These are phyloP conservation scores for Xylariales sp. DNA, from an alignment of 2,329 filamentous ascomycete genomes.

Conservation along the genomic window DNA sequence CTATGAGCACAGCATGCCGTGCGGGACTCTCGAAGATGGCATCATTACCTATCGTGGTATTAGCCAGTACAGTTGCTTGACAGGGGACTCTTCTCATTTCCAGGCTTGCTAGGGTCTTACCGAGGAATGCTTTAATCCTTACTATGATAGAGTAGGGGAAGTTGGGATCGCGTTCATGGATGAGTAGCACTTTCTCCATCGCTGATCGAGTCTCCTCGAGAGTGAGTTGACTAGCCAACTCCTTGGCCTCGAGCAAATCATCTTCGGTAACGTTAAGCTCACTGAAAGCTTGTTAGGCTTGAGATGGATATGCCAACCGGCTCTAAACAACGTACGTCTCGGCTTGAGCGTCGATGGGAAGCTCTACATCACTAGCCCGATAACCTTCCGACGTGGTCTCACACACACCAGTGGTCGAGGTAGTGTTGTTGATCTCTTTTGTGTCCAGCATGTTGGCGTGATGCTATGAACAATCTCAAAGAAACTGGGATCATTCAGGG, in stretches of 20 bases:
- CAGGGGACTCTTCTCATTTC: no score
- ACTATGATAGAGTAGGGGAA: slow-evolving; percentile 37
- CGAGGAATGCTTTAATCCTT: slow-evolving; percentile 35
- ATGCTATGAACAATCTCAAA: neutral
- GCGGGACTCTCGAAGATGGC: slow-evolving; percentile 40
- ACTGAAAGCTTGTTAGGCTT: slow-evolving; percentile 7
- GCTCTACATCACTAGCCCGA: slow-evolving; percentile 4
- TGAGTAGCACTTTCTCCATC: slow-evolving; percentile 33
- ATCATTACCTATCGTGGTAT: slow-evolving; percentile 39
- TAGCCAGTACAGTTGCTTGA: no score
- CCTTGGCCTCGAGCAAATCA: slow-evolving; percentile 19
- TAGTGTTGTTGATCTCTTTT: slow-evolving; percentile 3
- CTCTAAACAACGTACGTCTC: slow-evolving; percentile 3
- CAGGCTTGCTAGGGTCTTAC: no score
- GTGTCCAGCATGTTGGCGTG: slow-evolving; percentile 3
- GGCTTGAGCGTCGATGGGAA: slow-evolving; percentile 5
- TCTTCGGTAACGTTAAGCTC: slow-evolving; percentile 21
- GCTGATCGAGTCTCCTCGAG: slow-evolving; percentile 22
- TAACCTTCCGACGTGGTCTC: slow-evolving; percentile 1
- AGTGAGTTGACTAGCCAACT: slow-evolving; percentile 16
- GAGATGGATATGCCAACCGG: neutral
- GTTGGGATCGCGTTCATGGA: slow-evolving; percentile 43
- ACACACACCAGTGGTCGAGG: neutral
- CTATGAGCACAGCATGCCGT: slow-evolving; percentile 42
- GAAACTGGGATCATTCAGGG: no score